Base-by-base conservation (phyloP, 106 monocot species). In the Posidonia australis region DNA sequence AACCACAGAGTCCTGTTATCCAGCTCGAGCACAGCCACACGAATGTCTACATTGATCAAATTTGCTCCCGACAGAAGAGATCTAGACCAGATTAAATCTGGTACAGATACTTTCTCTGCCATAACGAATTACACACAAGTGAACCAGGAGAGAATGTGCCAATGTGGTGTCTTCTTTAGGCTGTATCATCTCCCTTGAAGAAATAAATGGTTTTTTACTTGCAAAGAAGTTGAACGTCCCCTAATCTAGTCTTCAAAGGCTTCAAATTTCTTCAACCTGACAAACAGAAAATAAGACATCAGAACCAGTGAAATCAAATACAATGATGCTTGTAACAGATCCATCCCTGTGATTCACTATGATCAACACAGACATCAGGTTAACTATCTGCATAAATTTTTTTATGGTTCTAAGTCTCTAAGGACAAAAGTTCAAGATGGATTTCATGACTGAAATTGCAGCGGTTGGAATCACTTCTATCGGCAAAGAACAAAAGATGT, bases 181-280 rank as follows among this genome's bases (percentile, higher is more conserved):
- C 53, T 24, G 18, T 22, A 22, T 12, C 23, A 24, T 54, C 10
- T 22, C 0, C 53, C 10, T 2, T 54, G 19, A 22, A 21, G n/a
- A 21, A 53, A 54, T 21, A 54, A 2, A 54, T 10, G 19, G 53
- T 2, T 2, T 22, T 54, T 54, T 12, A 20, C 20, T 22, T 54
- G 53, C 11, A n/a, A n/a, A n/a, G 36, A 36, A 36, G 36, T 36
- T 11, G 22, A 22, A 11, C n/a, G 11, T 24, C 12, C 10, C n/a
- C 23, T 10, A 54, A 20, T 51, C n/a, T 55, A 9, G 24, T 14
- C 28, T 29, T 58, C 28, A 14, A 14, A 13, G 7, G 36, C 36
- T 5, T 17, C 27, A 58, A 58, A 58, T 25, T 58, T 58, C 58
- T 30, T 58, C 58, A 30, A 58, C 58, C 58, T 58, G 26, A 23